These are phyloP conservation scores for Penicillium diatomitis DNA, from an alignment of 495 filamentous ascomycete species.

Conservation along the genomic window DNA sequence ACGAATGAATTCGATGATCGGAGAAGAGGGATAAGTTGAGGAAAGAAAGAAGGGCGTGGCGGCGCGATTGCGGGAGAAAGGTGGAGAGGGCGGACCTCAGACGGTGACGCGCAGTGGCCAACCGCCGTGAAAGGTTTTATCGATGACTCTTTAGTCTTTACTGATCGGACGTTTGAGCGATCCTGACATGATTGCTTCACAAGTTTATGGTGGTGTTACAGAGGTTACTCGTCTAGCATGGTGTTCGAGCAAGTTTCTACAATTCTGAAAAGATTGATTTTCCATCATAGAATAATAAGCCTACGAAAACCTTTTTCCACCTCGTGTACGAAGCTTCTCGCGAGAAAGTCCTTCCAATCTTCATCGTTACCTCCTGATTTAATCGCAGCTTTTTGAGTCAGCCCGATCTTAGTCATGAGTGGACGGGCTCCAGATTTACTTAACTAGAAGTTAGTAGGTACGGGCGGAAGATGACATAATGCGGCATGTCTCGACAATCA, in stretches of 20 bases:
- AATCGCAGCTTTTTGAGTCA: too few species aligned
- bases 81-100: not conserved
- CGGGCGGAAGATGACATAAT: not conserved
- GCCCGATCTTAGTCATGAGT: too few species aligned
- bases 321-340: too few species aligned
- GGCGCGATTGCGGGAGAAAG: slow-evolving; percentile 3
- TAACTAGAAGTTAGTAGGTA: too few species aligned
- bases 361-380: too few species aligned
- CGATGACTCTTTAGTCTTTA: not conserved
- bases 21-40: slow-evolving; percentile 4
- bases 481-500: not conserved
- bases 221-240: too few species aligned
- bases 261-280: too few species aligned
- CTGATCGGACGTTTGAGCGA: not conserved
- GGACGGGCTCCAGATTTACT: not conserved
- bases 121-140: slow-evolving; percentile 2
- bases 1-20: slow-evolving; percentile 3
- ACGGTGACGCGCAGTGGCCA: slow-evolving; percentile 12
- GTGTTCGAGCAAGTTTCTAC: too few species aligned
- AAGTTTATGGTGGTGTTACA: not conserved
- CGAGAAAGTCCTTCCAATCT: too few species aligned
- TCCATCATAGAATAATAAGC: too few species aligned
- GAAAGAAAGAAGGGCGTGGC: slow-evolving; percentile 6
- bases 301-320: too few species aligned
- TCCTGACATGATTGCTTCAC: not conserved